Evolutionary conservation across 257 asterid species (phyloP), one percentile per base, ranked within the genome.

Genomic region (Primulina eburnea): DNA sequence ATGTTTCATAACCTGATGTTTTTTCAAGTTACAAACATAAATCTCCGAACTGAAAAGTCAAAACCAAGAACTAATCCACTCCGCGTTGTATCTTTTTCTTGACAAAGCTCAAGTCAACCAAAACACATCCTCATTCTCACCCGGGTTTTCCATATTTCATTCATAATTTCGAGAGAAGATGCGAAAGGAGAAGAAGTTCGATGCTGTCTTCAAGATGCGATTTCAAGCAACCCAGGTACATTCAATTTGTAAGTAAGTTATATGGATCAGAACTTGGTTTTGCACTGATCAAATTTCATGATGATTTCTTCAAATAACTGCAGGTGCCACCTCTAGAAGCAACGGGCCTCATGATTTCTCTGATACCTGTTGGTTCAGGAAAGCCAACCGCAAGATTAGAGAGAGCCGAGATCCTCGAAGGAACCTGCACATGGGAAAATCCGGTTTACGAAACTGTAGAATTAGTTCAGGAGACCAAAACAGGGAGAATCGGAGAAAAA

Each of bases 281-380:
- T 53, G 67, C 58, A 71, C 58, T 57, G 63, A 59, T 80, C 47
- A 75, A 5, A 34, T 34, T 38, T 38, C 43, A 35, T 7, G 40
- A 5, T 35, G 40, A 21, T 21, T 0, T 35, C 2, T 38, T n/a
- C 18, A 74, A 40, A 72, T 69, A 56, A 75, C 67, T 75, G 40
- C 89, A 92, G 98, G 96, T 92, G 86, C 97, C 97, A 24, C 86
- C 78, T 81, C 75, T 88, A n/a, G 88, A 88, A 73, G 82, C 90
- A 2, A 92, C 90, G 73, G 78, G 79, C 73, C 87, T 92, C 68
- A 84, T 82, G 87, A 81, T 92, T 62, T 88, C 98, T 60, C 76
- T 92, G 79, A 88, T 85, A 73, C 98, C 98, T 2, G 97, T 87
- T 14, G 98, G 82, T 38, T 87, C 79, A 26, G 98, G 97, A 71